Evolutionary conservation across 1,284 basidiomycete genomes (phyloP).

Genomic region (Lentinula novae-zelandiae): DNA sequence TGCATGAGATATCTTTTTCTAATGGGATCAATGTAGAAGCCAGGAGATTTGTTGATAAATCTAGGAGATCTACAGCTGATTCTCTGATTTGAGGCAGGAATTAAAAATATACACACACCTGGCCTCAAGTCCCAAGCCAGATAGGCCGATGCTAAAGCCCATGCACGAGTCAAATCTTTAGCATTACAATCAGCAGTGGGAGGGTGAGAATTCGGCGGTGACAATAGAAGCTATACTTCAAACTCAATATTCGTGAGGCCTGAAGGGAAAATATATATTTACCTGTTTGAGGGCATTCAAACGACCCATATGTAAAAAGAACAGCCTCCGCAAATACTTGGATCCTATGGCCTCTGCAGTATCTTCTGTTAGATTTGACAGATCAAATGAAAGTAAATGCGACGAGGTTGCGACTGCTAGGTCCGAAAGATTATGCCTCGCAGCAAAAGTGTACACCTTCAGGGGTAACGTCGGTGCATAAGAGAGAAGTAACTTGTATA

Average conservation of each 20-base stretch:
- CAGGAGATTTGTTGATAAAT: constrained; percentile 56
- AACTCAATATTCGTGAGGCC: constrained; percentile 39
- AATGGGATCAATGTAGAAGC: constrained; percentile 58
- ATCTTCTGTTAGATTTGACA: constrained; percentile 56
- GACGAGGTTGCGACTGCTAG: constrained; percentile 57
- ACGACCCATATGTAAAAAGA: constrained; percentile 33
- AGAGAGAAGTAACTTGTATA: constrained; percentile 45
- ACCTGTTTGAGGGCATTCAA: constrained; percentile 24
- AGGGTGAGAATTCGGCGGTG: constrained; percentile 58
- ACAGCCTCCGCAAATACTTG: constrained; percentile 37
- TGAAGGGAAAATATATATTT: constrained; percentile 50
- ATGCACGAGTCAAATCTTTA: constrained; percentile 58
- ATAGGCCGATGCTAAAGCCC: constrained; percentile 65
- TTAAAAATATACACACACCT: constrained; percentile 33
- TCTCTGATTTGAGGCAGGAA: not conserved
- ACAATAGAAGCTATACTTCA: constrained; percentile 41
- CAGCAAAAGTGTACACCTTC: constrained; percentile 57
- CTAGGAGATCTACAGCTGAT: constrained; percentile 28
- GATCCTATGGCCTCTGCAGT: constrained; percentile 57
- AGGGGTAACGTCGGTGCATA: constrained; percentile 53
- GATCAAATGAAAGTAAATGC: constrained; percentile 54
- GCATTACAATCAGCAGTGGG: constrained; percentile 55
- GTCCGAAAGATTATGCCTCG: constrained; percentile 49
- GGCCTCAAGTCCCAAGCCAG: constrained; percentile 66
- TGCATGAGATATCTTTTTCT: constrained; percentile 53